Conservation (phyloP, 176 grass and related monocot genomes). For the Aegilops tauschii region DNA sequence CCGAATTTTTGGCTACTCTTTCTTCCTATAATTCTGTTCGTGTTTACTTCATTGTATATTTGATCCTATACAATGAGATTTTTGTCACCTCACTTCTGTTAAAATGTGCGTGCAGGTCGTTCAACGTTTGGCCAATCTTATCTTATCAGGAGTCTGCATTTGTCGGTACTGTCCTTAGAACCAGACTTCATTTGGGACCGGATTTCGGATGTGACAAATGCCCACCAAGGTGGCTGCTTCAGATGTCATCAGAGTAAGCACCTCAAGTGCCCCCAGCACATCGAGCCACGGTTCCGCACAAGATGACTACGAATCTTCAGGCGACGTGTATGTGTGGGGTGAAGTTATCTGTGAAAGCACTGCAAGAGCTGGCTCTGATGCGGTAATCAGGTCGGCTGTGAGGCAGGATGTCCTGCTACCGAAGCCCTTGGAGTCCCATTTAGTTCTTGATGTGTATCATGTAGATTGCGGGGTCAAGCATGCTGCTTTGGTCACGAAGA, state of each 20-base stretch:
- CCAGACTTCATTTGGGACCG: constrained; percentile 18
- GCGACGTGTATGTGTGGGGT: constrained; percentile 88
- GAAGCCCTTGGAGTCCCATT: constrained; percentile 79
- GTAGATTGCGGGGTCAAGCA: constrained; percentile 88
- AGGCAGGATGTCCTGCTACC: constrained; percentile 74
- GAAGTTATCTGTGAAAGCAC: constrained; percentile 80
- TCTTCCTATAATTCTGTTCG: background rate
- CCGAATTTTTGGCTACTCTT: background rate
- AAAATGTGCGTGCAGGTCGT: constrained; percentile 22
- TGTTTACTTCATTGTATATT: background rate
- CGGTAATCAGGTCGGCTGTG: constrained; percentile 35
- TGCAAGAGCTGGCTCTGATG: constrained; percentile 42
- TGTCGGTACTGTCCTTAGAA: constrained; percentile 21
- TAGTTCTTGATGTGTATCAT: constrained; percentile 79
- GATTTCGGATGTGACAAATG: constrained; percentile 77
- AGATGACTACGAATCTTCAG: constrained; percentile 87
- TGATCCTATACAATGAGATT: background rate
- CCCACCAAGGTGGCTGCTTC: constrained; percentile 66
- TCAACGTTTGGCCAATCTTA: background rate
- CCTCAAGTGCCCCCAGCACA: constrained; percentile 90
- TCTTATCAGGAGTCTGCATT: background rate
- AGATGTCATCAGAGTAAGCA: constrained; percentile 91
- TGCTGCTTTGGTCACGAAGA: constrained; percentile 82
- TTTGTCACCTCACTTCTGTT: background rate
- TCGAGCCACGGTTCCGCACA: constrained; percentile 95